These are phyloP conservation scores for Cercis canadensis DNA, from an alignment of 306 rosid genomes.

Conservation along the genomic window DNA sequence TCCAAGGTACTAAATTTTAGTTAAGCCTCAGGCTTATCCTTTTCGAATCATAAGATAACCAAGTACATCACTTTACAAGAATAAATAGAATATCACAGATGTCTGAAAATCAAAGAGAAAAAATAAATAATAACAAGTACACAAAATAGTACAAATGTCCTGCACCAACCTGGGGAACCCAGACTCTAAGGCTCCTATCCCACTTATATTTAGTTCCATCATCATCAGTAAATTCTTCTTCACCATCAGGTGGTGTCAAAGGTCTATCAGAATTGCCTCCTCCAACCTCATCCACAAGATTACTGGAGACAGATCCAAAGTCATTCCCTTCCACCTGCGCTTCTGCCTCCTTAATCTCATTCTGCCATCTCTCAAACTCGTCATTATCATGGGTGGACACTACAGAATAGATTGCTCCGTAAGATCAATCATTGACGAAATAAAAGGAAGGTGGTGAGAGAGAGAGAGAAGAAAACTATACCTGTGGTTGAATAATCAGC, in stretches of 20 bases:
- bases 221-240: conserved; percentile 93
- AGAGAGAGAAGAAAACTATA: conserved; percentile 32
- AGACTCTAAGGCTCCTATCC: conserved; percentile 75
- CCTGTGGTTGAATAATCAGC: conserved; percentile 52
- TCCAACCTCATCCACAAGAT: conserved; percentile 29
- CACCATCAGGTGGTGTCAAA: conserved; percentile 91
- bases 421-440: conserved; percentile 31
- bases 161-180: conserved; percentile 90
- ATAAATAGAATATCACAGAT: neutral
- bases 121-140: too few species aligned
- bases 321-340: conserved; percentile 48
- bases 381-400: conserved; percentile 56
- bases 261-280: conserved; percentile 74
- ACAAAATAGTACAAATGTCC: conserved; percentile 6
- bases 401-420: conserved; percentile 41
- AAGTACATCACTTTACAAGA: neutral
- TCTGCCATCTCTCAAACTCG: conserved; percentile 83
- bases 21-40: neutral
- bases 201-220: conserved; percentile 93
- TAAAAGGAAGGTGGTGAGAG: neutral
- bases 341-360: conserved; percentile 74
- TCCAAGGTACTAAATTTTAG: conserved; percentile 15
- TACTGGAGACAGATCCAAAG: conserved; percentile 33
- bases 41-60: conserved; percentile 18
- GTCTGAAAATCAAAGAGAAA: neutral